Evolutionary conservation across 306 rosid species (phyloP), one percentile per base, ranked within the genome.

Genomic region (Castanopsis chinensis): DNA sequence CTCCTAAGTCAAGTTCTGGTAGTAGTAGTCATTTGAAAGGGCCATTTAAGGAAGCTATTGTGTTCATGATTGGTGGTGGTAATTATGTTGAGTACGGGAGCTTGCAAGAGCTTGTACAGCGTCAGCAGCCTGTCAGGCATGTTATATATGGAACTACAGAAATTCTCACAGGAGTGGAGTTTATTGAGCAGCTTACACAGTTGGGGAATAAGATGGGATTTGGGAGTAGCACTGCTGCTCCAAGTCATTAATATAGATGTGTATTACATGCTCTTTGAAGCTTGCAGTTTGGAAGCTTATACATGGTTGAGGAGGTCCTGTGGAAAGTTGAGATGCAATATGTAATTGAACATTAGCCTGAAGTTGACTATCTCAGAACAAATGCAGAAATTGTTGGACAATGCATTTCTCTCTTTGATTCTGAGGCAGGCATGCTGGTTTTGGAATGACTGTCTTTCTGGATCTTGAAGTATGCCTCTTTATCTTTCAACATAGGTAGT

Each of bases 51-150:
- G 98, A 95, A 84, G 97, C 98, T 19, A 91, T 95, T 27, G 98
- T 90, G 5, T 93, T 95, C 90, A 91, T 95, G 99, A 85, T 95
- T 61, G 99, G 99, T 41, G 99, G 98, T 35, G 99, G 99, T 64
- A 95, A 95, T 79, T 95, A 90, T 37, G 91, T 95, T 70, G 99
- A 95, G 83, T 95, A 90, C 23, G 91, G 94, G 61, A 93, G 99
- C 86, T 86, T 93, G 82, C 97, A 90, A 76, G 98, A 95, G 84
- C 90, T 95, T 60, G 89, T 85, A 4, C 94, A 85, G 54, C 88
- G 83, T 57, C 98, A 91, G 87, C 99, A 90, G 81, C 94, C 98
- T 76, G 78, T 82, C 71, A 95, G 89, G 88, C 99, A 93, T 79
- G 89, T 95, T 58, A 72, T 90, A 71, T 95, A 95, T 75, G 99